Evolutionary conservation across 164 flowering plant genomes (phyloP).

Genomic region (Chimonanthus praecox): DNA sequence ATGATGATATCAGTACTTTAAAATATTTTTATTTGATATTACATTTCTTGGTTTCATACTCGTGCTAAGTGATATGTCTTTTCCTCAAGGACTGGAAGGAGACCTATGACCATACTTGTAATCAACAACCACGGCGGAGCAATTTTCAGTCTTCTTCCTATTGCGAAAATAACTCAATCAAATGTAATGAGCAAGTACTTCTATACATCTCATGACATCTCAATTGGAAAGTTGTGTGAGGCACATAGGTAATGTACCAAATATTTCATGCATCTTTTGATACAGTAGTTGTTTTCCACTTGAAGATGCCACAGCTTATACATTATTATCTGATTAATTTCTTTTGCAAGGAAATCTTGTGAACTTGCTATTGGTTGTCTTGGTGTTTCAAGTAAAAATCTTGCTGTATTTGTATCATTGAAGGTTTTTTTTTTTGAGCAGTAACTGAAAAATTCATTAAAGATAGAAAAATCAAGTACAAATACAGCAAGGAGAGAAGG

Average conservation of each 20-base stretch:
- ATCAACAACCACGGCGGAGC: conserved; percentile 95
- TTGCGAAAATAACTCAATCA: conserved; percentile 50
- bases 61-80: conserved; percentile 3
- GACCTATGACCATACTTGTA: conserved; percentile 77
- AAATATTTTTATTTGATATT: background rate
- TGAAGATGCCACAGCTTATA: background rate
- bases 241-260: conserved; percentile 78
- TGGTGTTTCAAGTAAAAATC: too few species aligned
- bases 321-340: background rate
- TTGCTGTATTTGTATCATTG: too few species aligned
- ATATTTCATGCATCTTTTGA: background rate
- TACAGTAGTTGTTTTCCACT: background rate
- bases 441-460: too few species aligned
- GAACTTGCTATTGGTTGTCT: too few species aligned
- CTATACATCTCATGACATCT: conserved; percentile 74
- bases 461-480: too few species aligned
- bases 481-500: too few species aligned
- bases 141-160: conserved; percentile 92
- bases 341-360: background rate
- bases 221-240: conserved; percentile 53
- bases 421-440: too few species aligned
- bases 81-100: conserved; percentile 52
- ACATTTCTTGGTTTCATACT: background rate
- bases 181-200: conserved; percentile 58
- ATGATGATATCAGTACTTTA: too few species aligned